Evolutionary conservation across 2,329 filamentous ascomycete species (phyloP), one percentile per base, ranked within the genome.

Genomic region (Claviceps sp.): DNA sequence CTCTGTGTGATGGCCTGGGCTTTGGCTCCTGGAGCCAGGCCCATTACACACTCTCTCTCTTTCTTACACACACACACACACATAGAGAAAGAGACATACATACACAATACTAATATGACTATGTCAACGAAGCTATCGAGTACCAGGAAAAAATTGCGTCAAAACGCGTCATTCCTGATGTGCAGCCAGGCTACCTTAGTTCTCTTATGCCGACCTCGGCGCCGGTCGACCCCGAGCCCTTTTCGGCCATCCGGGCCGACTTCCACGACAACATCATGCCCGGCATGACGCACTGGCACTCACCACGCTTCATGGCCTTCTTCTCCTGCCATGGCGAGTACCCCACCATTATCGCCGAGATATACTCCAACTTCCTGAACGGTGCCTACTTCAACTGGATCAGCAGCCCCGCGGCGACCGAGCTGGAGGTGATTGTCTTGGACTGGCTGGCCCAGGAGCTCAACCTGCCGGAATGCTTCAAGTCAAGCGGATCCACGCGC

Each of bases 311-410:
- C 75, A 88, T 96, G 80, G 91, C 91, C 45, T 97, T 94, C 74
- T 97, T 93, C 70, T 86, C 91, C 1, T 88, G 88, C 48, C 82
- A 26, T 81, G 24, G 82, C 84, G 50, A 87, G 85, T 96, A 85
- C 64, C 89, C 91, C 0, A 80, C 83, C 30, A 91, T 95, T 66
- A 77, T 97, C 11, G 91, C 88, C 20, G 91, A 97, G 70, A 82
- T 97, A 72, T 97, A 95, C 73, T 88, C 82, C 44, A 84, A 87
- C 5, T 85, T 88, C 6, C 90, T 96, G 69, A 93, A 83, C 13
- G 87, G 87, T 16, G 88, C 91, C 1, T 88, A 88, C 41, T 97
- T 97, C 75, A 97, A 97, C 70, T 97, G 91, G 91, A 82, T 96
- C 57, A 96, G 91, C 70, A 89, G 84, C 5, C 91, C 91, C 0